These are phyloP conservation scores for Aureobasidium sp. DNA, from an alignment of 2,329 filamentous ascomycete genomes.

Conservation along the genomic window DNA sequence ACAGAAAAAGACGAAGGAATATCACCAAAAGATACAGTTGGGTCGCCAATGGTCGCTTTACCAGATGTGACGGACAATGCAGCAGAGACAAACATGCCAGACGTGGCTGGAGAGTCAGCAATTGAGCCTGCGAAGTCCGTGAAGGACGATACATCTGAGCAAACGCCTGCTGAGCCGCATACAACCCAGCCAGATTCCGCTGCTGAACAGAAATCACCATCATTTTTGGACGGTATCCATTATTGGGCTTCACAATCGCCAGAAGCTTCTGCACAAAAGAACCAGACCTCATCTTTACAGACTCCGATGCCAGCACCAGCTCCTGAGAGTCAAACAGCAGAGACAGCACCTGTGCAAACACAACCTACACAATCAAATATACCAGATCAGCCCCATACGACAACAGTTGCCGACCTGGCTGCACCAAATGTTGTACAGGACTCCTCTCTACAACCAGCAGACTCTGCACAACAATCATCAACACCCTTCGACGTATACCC, in stretches of 20 bases:
- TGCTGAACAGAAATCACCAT: slow-evolving; percentile 25
- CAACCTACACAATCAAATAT: slow-evolving; percentile 11
- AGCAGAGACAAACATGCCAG: neutral
- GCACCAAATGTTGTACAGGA: slow-evolving; percentile 16
- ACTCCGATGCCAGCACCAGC: neutral
- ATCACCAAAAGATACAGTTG: neutral
- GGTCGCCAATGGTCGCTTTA: neutral
- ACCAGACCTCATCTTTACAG: slow-evolving; percentile 9
- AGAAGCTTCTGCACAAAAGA: slow-evolving; percentile 1
- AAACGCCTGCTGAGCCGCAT: neutral
- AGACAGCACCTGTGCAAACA: slow-evolving; percentile 14
- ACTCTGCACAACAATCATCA: neutral
- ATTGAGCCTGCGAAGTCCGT: neutral
- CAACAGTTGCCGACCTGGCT: slow-evolving; percentile 12
- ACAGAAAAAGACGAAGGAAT: neutral
- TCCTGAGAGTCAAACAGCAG: neutral
- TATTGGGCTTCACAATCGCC: slow-evolving; percentile 26
- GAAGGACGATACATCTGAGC: neutral
- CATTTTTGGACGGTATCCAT: slow-evolving; percentile 33
- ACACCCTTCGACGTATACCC: slow-evolving; percentile 2
- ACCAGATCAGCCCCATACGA: neutral
- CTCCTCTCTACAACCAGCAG: neutral
- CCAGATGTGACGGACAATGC: neutral
- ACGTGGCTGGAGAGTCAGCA: neutral
- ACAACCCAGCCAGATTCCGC: slow-evolving; percentile 11